Base-by-base conservation (phyloP, 441 rosid species). In the Corymbia calophylla region DNA sequence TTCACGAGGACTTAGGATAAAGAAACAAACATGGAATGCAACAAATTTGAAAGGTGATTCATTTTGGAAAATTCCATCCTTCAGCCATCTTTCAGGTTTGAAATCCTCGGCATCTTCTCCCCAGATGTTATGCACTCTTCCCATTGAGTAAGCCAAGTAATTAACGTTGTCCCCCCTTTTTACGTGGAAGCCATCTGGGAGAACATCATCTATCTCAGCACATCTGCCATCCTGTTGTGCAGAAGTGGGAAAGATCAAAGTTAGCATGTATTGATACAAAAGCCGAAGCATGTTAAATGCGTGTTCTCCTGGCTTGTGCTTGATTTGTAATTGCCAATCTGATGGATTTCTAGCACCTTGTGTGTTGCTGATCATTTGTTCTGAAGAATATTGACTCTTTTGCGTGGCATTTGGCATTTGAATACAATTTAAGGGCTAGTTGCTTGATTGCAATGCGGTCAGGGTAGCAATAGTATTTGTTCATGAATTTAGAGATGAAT, bases 61-160 rank as follows among this genome's bases (percentile, higher is more conserved):
- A 0, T 95, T 95, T 86, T 95, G 97, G 91, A 97, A 96, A 62
- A 89, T 56, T 70, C 98, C 97, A 49, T 93, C 89, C 31, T 91
- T 92, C 32, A 97, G 94, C 99, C 99, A 97, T 91, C 97, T 95
- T 93, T 97, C 98, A 1, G 99, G 99, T 53, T 90, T 92, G 90
- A 95, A 97, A 9, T 93, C 94, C 88, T 92, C 93, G 0, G 97
- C 97, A 86, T 97, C 96, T 14, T 95, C 95, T 49, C 99, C 99
- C 99, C 98, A 96, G 15, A 96, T 91, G 66, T 90, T 92, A 85
- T 92, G 87, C 97, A 96, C 96, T 91, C 98, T 94, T 8, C 96
- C 99, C 98, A 97, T 97, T n/a, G 97, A 94, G 77, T 96, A 97
- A 7, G 97, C 94, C 92, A 93, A 35, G 88, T 96, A 96, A 88